Evolutionary conservation across 192 early-diverging fungal species (phyloP).

Genomic region (Backusella westeae): DNA sequence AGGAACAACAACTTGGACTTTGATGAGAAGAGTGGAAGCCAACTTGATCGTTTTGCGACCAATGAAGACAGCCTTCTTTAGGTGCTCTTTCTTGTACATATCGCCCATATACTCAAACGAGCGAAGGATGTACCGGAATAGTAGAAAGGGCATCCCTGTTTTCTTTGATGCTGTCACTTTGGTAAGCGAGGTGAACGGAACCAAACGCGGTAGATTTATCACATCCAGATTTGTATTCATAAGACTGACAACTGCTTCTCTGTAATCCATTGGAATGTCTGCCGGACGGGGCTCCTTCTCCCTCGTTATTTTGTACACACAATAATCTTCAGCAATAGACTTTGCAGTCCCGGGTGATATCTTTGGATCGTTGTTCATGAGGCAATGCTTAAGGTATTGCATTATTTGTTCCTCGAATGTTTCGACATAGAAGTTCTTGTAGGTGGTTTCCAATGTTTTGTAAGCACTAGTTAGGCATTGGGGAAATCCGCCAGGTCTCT

Average conservation of each 20-base stretch:
- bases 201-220: background rate
- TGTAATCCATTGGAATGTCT: background rate
- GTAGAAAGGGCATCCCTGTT: background rate
- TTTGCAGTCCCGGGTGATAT: background rate
- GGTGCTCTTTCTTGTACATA: background rate
- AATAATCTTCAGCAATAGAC: background rate
- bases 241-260: background rate
- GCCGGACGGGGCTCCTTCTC: background rate
- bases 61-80: background rate
- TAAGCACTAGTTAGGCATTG: background rate
- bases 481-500: background rate
- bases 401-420: background rate
- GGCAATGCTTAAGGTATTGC: background rate
- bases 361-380: background rate
- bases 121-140: background rate
- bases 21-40: no score
- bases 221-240: background rate
- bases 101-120: background rate
- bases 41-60: background rate
- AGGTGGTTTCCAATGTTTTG: background rate
- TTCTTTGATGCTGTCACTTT: background rate
- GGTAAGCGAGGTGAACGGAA: background rate
- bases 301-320: background rate
- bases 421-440: background rate
- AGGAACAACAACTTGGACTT: no score